phyloP scores from a whole-genome alignment of 2,329 filamentous ascomycete species.

The Fusarium pseudocircinatum region DNA sequence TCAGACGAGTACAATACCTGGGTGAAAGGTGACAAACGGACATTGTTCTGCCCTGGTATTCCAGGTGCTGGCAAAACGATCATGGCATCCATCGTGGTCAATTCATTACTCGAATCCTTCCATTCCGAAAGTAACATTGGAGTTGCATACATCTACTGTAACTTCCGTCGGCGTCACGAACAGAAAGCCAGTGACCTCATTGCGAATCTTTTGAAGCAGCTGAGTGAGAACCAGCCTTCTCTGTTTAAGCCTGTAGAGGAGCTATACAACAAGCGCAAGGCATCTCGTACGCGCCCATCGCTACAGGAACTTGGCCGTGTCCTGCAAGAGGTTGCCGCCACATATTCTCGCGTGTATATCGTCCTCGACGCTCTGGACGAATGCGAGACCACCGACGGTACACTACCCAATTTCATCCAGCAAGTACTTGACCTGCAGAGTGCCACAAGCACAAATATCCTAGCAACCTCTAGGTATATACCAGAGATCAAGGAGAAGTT shows the following conservation, averaged over 20 bases:
- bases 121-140: neutral
- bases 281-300: neutral
- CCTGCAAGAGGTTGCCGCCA: neutral
- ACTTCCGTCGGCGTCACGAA: neutral
- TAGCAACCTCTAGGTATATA: neutral
- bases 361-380: neutral
- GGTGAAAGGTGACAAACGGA: neutral
- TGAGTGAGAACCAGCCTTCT: neutral
- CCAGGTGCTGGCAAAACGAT: neutral
- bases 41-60: neutral
- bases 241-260: neutral
- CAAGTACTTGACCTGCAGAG: neutral
- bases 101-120: neutral
- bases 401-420: neutral
- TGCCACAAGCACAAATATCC: neutral
- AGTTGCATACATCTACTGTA: neutral
- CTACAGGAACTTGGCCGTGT: neutral
- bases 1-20: neutral
- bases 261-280: neutral
- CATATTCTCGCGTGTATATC: neutral
- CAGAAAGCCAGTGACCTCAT: neutral
- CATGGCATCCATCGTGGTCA: neutral
- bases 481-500: neutral
- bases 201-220: neutral
- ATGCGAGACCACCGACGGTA: neutral